Evolutionary conservation across 208 protist genomes (phyloP), one percentile per base, ranked within the genome.

Genomic region (Leishmania guyanensis): DNA sequence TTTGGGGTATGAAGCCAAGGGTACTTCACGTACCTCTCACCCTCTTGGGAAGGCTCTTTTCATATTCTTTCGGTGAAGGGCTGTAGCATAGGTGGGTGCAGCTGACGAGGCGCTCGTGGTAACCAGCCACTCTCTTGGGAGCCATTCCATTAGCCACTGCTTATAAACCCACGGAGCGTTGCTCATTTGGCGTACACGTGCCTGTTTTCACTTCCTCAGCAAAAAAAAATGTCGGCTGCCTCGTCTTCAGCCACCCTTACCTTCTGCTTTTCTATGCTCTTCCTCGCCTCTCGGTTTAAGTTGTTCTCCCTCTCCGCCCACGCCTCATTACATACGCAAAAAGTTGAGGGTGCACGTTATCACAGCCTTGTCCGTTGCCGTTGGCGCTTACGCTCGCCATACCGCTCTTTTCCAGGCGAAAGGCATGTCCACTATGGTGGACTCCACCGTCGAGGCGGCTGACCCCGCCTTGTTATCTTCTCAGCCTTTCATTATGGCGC

Each of bases 401-500:
- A 46, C 69, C 22, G 46, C 69, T 73, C 46, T 54, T 51, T 48
- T 71, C 39, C 20, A 3, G 17, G 69, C 12, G 69, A 73, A 54
- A 36, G 51, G 8, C 20, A 79, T 82, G 56, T 36, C 66, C 12
- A 77, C 36, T 26, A 65, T 22, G n/a, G 17, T 77, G 4, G 78
- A 79, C 43, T 58, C 51, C 17, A 0, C 50, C 5, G n/a, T 53
- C 17, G 65, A 53, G 46, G 62, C 10, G 43, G 72, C 48, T 5
- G 74, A 86, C 33, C 64, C 50, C 20, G 60, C 65, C 51, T 64
- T 69, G n/a, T 78, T 73, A 1, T 80, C 82, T 2, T 87, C 89
- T 36, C 81, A 89, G 64, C 56, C 79, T 43, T 22, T 83, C 26
- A 50, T 97, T 3, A 83, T 79, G 29, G 91, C 89, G 1, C 96